Evolutionary conservation across 2,329 filamentous ascomycete species (phyloP), one percentile per base, ranked within the genome.

Genomic region (Periconia sp.): DNA sequence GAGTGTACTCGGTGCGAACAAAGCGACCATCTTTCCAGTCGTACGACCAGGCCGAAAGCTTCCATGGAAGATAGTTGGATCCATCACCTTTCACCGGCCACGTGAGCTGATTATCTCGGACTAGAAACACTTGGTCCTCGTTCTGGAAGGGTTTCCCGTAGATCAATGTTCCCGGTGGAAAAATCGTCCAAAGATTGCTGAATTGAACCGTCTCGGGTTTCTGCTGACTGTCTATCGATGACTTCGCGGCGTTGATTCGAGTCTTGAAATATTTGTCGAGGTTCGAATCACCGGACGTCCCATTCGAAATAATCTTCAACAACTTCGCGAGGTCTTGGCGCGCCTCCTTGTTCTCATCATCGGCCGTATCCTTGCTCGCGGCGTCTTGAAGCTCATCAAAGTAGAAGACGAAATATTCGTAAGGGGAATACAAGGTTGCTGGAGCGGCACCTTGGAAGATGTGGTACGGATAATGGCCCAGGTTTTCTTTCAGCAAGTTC

Each of bases 81-180:
- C 15, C 33, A 5, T n/a, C 15, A 6, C 33, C 5, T 37, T 37
- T 37, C 3, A 37, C 15, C 13, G 33, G 33, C 33, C 33, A 37
- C 6, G 33, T 37, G 33, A 37, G 33, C 33, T 11, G 33, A n/a
- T 14, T 37, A 37, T 37, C 33, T 3, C 33, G 33, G 3, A 37
- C 33, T 11, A 40, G 20, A 33, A 59, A 54, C 1, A 53, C 35
- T 37, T 59, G 56, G 9, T 13, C 23, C 17, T 52, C 5, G 11
- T 54, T 51, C 6, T 52, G 20, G 33, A 56, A 50, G 2, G 49
- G 44, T 19, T 45, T 23, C 3, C 40, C 41, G 17, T 33, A 41
- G 23, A 59, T 41, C 27, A 56, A 10, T 8, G 42, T 51, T 17
- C 56, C 56, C 2, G 54, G 56, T 15, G 53, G 53, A 18, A 59